Evolutionary conservation across 768 basidiomycete species (phyloP), one percentile per base, ranked within the genome.

Genomic region (Basidioascus undulatus): DNA sequence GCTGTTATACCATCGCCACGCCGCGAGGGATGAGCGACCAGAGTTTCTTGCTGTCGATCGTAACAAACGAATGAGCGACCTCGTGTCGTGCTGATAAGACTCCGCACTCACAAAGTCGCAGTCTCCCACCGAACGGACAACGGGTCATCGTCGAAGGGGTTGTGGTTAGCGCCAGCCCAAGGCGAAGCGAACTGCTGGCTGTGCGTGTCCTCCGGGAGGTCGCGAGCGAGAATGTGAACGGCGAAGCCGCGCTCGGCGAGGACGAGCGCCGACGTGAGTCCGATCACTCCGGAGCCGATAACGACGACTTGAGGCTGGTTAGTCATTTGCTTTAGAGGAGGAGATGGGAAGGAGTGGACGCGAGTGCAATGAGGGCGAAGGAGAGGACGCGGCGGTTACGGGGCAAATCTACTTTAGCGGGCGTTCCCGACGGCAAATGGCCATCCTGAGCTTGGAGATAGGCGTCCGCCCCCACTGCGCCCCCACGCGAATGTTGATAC

Each of bases 211-310:
- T 57, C 51, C 1, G 60, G 58, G 18, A 58, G 35, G 41, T 61
- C 59, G 33, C 53, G 48, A 0, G 54, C 59, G 9, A 58, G 43
- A 21, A 61, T 42, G 7, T 47, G 52, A 9, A 57, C 51, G 28
- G 39, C 39, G 24, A 45, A 45, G 16, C 59, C 59, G 16, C 47
- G 39, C 4, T 44, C 21, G 1, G 44, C 46, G 19, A 59, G 51
- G 21, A 50, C 49, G 13, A 51, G 48, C 19, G 59, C 60, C 15
- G 48, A 45, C 10, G 57, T 47, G 6, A 61, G 48, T 9, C 60
- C 59, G 37, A 59, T 45, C 1, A 61, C 59, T 59, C 41, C 10
- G 20, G n/a, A n/a, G n/a, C n/a, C n/a, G n/a, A n/a, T n/a, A n/a
- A n/a, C n/a, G n/a, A n/a, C n/a, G n/a, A n/a, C n/a, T n/a, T n/a